Percentiles rank a stretch among this genome's conserved stretches.
Conservation (phyloP, 225 moss, liverwort and hornwort genomes). For the Polytrichum commune region DNA sequence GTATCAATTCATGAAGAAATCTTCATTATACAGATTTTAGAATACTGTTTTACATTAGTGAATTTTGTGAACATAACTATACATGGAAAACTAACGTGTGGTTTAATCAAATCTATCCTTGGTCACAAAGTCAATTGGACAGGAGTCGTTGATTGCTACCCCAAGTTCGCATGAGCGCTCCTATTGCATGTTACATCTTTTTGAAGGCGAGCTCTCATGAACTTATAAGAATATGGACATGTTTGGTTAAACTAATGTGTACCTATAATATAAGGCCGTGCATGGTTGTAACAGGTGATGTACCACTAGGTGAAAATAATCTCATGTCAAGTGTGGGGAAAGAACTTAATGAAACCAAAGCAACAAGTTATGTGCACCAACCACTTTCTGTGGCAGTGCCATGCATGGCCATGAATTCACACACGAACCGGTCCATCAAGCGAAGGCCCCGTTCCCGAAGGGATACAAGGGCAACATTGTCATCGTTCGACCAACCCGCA, state of each 20-base stretch:
- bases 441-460: constrained; percentile 89
- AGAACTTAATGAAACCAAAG: constrained; percentile 31
- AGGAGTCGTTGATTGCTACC: too few relatives aligned
- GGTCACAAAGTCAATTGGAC: too few relatives aligned
- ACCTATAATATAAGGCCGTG: neutral
- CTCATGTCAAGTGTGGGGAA: constrained; percentile 21
- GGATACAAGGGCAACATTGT: constrained; percentile 58
- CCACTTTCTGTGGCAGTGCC: constrained; percentile 43
- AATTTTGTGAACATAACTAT: too few relatives aligned
- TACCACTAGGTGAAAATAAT: constrained; percentile 27
- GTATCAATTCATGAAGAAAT: too few relatives aligned
- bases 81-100: too few relatives aligned
- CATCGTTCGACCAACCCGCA: constrained; percentile 57
- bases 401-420: constrained; percentile 63
- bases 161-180: too few relatives aligned
- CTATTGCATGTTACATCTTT: too few relatives aligned
- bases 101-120: too few relatives aligned
- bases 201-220: neutral
- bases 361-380: constrained; percentile 26
- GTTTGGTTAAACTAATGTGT: too few relatives aligned
- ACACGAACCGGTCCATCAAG: constrained; percentile 68
- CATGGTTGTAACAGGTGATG: constrained; percentile 14
- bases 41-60: too few relatives aligned
- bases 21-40: too few relatives aligned
- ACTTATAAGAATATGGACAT: too few relatives aligned